phyloP scores from a whole-genome alignment of 495 filamentous ascomycete species.

The Bombardia bombarda region DNA sequence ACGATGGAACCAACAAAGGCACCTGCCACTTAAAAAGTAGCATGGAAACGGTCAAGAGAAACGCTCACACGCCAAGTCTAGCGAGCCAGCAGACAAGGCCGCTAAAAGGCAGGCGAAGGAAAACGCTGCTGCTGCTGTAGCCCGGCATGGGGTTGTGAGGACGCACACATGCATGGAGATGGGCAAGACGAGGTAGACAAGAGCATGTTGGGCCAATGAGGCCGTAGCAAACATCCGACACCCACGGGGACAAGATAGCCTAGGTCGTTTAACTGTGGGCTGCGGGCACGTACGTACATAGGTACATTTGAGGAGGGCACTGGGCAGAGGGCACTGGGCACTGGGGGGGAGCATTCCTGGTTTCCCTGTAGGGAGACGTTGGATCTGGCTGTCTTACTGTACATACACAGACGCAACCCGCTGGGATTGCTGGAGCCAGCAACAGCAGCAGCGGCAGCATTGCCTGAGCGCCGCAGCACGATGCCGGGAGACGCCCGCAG shows the following conservation, averaged over 20 bases:
- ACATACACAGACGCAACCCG: conserved; percentile 10
- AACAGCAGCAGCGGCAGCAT: not conserved
- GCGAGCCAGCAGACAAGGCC: conserved; percentile 9
- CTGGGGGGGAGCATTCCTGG: conserved; percentile 1
- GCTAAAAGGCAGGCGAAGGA: conserved; percentile 5
- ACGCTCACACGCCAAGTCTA: conserved; percentile 15
- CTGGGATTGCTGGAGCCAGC: conserved; percentile 8
- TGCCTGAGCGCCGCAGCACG: conserved; percentile 10
- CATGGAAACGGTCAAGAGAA: conserved; percentile 19
- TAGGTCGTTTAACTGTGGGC: conserved; percentile 16
- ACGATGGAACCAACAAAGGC: conserved; percentile 35
- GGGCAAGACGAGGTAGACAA: conserved; percentile 17
- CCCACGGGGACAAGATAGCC: conserved; percentile 22
- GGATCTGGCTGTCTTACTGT: conserved; percentile 17
- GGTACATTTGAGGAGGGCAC: not conserved
- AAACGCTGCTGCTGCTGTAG: conserved; percentile 17
- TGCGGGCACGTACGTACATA: conserved; percentile 6
- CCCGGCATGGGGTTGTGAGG: conserved; percentile 16
- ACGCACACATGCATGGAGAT: conserved; percentile 22
- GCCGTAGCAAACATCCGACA: conserved; percentile 25
- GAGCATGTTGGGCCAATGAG: conserved; percentile 19
- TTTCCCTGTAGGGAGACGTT: conserved; percentile 5
- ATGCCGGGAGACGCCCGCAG: conserved; percentile 11
- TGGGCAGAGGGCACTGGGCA: not conserved
- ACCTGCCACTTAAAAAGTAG: conserved; percentile 26